Conservation (phyloP, 306 rosid genomes). For the Vachellia pachyceras region DNA sequence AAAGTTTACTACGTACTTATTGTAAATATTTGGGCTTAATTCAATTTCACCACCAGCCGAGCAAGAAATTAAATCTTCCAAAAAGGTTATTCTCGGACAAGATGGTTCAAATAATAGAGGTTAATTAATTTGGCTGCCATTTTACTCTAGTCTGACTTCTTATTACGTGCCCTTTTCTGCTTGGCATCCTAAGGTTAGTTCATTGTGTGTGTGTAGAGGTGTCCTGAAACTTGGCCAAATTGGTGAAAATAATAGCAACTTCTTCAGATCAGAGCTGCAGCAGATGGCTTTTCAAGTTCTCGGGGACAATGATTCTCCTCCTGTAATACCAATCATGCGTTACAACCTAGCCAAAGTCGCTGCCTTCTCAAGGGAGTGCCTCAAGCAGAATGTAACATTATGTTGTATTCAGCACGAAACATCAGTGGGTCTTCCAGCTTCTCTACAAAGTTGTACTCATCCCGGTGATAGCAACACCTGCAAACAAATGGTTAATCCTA, state of each 20-base stretch:
- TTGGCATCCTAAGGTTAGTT: conserved; percentile 8
- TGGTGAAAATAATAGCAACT: conserved; percentile 71
- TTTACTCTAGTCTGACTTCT: not conserved
- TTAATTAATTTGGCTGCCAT: conserved; percentile 19
- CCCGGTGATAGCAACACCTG: no score
- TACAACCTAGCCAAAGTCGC: no score
- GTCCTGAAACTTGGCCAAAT: conserved; percentile 77
- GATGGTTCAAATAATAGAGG: conserved; percentile 82
- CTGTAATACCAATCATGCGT: no score
- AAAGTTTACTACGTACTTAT: not conserved
- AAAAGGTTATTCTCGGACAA: conserved; percentile 79
- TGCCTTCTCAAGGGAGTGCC: no score
- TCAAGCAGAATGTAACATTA: no score
- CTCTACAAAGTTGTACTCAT: no score
- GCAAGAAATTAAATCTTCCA: conserved; percentile 73
- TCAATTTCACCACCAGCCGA: conserved; percentile 91
- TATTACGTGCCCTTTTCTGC: not conserved
- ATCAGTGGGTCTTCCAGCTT: no score
- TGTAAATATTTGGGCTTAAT: not conserved
- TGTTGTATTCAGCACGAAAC: no score
- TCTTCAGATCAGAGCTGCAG: conserved; percentile 79
- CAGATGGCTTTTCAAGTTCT: conserved; percentile 81
- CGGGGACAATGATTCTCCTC: conserved; percentile 79
- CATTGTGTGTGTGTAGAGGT: conserved; percentile 40
- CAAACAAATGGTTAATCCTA: no score